Evolutionary conservation across 805 yeast species (phyloP).

Genomic region (Ascoidea tarda): DNA sequence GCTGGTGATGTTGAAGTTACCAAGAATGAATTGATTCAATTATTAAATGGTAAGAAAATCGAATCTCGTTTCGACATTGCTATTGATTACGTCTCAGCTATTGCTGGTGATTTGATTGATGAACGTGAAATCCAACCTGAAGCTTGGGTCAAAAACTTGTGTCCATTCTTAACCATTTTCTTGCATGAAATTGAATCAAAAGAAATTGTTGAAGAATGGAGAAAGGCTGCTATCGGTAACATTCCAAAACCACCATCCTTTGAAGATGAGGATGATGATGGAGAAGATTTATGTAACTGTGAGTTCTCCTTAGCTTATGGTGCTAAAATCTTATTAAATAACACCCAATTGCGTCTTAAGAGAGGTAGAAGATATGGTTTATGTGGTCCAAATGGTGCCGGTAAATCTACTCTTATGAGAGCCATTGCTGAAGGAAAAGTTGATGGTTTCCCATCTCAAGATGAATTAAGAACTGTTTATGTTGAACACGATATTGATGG

Average conservation of each 20-base stretch:
- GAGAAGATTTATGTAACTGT: constrained; percentile 99
- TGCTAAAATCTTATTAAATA: constrained; percentile 99
- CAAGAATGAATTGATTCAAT: constrained; percentile 62
- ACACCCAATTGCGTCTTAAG: constrained; percentile 97
- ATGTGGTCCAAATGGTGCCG: constrained; percentile 99
- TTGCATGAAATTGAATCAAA: constrained; percentile 87
- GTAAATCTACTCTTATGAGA: constrained; percentile 97
- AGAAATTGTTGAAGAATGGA: constrained; percentile 83
- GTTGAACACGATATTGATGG: constrained; percentile 99
- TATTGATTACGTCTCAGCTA: constrained; percentile 75
- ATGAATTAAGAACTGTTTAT: constrained; percentile 97
- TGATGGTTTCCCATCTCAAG: constrained; percentile 99
- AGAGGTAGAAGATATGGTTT: constrained; percentile 99
- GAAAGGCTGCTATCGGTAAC: constrained; percentile 95
- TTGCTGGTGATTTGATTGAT: constrained; percentile 98
- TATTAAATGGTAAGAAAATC: constrained; percentile 50
- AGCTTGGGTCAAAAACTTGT: constrained; percentile 78
- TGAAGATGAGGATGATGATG: constrained; percentile 96
- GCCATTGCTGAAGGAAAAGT: constrained; percentile 97
- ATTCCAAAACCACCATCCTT: constrained; percentile 92
- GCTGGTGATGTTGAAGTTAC: constrained; percentile 96
- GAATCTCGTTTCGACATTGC: constrained; percentile 66
- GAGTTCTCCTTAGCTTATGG: constrained; percentile 99
- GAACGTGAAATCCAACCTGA: constrained; percentile 91
- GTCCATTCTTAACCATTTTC: constrained; percentile 93